A percentile compares a stretch with the other conserved stretches of the same genome.
phyloP scores from a whole-genome alignment of 2,329 filamentous ascomycete genomes.

The Pyrenochaeta sp. region DNA sequence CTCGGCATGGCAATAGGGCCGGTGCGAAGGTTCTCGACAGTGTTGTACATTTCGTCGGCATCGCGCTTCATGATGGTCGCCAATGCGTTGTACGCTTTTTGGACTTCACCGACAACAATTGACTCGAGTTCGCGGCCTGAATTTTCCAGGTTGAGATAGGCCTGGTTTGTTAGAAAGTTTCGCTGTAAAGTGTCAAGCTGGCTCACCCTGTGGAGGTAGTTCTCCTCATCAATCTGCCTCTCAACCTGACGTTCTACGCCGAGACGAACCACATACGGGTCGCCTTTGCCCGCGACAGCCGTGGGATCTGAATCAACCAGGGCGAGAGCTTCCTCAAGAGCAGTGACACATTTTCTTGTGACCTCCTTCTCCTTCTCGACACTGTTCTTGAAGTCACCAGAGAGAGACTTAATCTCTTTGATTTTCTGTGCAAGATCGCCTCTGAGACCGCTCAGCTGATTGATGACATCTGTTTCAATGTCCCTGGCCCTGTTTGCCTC shows the following conservation, averaged over 20 bases:
- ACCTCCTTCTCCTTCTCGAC: constrained; percentile 93
- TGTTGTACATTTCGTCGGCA: constrained; percentile 78
- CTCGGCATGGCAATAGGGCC: constrained; percentile 93
- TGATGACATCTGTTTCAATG: constrained; percentile 89
- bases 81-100: constrained; percentile 96
- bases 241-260: constrained; percentile 90
- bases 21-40: constrained; percentile 80
- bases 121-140: constrained; percentile 95
- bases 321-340: constrained; percentile 81
- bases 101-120: constrained; percentile 96
- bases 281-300: constrained; percentile 80
- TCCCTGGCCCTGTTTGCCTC: constrained; percentile 90
- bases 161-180: constrained; percentile 60
- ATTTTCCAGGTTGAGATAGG: constrained; percentile 91
- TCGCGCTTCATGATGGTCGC: constrained; percentile 91
- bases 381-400: constrained; percentile 94
- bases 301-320: constrained; percentile 80
- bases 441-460: constrained; percentile 82
- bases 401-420: constrained; percentile 95
- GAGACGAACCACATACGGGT: constrained; percentile 87
- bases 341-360: constrained; percentile 79
- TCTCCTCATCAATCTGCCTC: constrained; percentile 93
- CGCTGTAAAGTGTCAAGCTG: background rate
- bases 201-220: constrained; percentile 88
- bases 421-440: constrained; percentile 94